Evolutionary conservation across 805 yeast genomes (phyloP).

Genomic region (Sugiyamaella americana): DNA sequence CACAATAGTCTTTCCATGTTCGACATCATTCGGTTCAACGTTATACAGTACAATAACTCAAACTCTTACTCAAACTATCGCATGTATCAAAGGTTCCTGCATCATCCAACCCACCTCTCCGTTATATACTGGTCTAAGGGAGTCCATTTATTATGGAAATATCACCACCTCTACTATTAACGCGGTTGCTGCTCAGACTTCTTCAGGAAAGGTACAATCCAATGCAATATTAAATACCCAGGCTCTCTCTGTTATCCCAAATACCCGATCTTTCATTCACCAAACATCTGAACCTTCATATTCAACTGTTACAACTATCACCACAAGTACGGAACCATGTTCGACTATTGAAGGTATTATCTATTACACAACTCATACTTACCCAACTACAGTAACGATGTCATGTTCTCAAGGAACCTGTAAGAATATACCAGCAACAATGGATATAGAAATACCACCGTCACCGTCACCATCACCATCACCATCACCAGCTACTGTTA

Average conservation of each 20-base stretch:
- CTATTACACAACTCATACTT: conserved; percentile 7
- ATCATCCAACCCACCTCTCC: neutral
- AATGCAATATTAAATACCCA: too few relatives aligned
- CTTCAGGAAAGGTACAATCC: neutral
- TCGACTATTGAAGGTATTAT: conserved; percentile 1
- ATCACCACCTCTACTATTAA: neutral
- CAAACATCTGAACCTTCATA: conserved; percentile 2
- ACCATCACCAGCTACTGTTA: conserved; percentile 8
- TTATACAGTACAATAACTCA: conserved; percentile 3
- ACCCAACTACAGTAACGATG: conserved; percentile 8
- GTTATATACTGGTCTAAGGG: neutral
- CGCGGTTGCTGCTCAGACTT: conserved; percentile 4
- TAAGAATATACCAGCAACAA: neutral
- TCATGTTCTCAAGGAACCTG: conserved; percentile 2
- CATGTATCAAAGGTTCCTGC: conserved; percentile 3
- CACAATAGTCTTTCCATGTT: neutral
- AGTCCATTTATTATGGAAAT: too few relatives aligned
- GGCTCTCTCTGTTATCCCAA: conserved; percentile 2
- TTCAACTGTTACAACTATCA: conserved; percentile 1
- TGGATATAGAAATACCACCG: neutral
- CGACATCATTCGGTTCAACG: conserved; percentile 3
- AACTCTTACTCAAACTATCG: conserved; percentile 5
- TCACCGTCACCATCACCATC: conserved; percentile 7
- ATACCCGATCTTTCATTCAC: conserved; percentile 4
- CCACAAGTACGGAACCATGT: conserved; percentile 8